These are phyloP conservation scores for Pseudopyrenochaeta lycopersici DNA, from an alignment of 2,329 filamentous ascomycete genomes.

Conservation along the genomic window DNA sequence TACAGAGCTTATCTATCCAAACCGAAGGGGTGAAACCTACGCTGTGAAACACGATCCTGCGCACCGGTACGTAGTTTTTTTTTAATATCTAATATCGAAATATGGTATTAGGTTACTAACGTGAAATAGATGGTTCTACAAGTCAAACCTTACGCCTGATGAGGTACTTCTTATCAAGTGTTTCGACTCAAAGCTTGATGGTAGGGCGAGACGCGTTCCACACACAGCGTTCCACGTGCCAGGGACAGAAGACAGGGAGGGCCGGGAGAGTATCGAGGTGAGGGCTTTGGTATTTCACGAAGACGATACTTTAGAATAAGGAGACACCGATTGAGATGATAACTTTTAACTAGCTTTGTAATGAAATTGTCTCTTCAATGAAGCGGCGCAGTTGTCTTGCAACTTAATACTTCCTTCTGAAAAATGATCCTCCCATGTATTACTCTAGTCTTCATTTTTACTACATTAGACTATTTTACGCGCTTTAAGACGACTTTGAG, in stretches of 20 bases:
- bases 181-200: constrained; percentile 46
- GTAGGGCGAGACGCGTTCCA: constrained; percentile 43
- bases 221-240: constrained; percentile 45
- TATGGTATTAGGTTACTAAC: not conserved
- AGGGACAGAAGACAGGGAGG: constrained; percentile 34
- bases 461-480: too few species aligned
- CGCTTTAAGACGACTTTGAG: too few species aligned
- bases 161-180: constrained; percentile 48
- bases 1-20: constrained; percentile 41
- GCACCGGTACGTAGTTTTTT: constrained; percentile 39
- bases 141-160: constrained; percentile 34
- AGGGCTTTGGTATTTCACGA: constrained; percentile 46
- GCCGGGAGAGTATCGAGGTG: constrained; percentile 47
- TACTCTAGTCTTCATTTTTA: too few species aligned
- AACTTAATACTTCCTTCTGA: too few species aligned
- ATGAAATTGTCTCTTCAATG: too few species aligned
- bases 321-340: not conserved
- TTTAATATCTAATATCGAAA: not conserved
- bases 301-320: constrained; percentile 33
- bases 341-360: too few species aligned
- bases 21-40: constrained; percentile 39
- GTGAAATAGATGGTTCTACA: constrained; percentile 42
- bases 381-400: too few species aligned
- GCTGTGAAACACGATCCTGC: constrained; percentile 34
- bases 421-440: too few species aligned